Conservation (phyloP, 805 yeast species). For the Hanseniaspora thailandica region DNA sequence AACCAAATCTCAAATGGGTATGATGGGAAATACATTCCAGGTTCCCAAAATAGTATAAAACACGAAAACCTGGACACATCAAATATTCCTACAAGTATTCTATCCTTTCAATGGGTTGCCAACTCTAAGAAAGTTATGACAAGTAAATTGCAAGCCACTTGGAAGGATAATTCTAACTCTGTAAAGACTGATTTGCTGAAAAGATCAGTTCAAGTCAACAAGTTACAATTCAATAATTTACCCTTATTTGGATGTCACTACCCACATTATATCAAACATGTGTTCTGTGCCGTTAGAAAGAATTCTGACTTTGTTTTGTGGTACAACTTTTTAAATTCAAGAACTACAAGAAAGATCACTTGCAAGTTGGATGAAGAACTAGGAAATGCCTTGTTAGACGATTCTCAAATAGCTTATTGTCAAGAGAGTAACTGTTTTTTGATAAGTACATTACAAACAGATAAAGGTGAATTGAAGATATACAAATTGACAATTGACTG, state of each 20-base stretch:
- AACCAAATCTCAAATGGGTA: slow-evolving; percentile 18
- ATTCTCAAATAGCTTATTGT: slow-evolving; percentile 27
- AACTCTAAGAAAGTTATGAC: slow-evolving; percentile 30
- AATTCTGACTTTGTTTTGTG: slow-evolving; percentile 30
- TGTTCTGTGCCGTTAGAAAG: slow-evolving; percentile 27
- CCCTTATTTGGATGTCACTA: slow-evolving; percentile 29
- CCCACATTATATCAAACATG: slow-evolving; percentile 31
- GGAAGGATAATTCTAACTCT: neutral
- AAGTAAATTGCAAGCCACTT: slow-evolving; percentile 10
- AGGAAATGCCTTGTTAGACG: slow-evolving; percentile 25
- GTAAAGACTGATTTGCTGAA: neutral
- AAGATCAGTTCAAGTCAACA: slow-evolving; percentile 17
- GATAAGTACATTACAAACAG: slow-evolving; percentile 24
- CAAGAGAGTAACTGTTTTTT: slow-evolving; percentile 26
- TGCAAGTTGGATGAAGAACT: slow-evolving; percentile 23
- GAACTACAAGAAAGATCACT: slow-evolving; percentile 29
- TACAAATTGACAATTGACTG: slow-evolving; percentile 26
- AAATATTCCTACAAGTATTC: slow-evolving; percentile 29
- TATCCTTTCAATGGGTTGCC: slow-evolving; percentile 36
- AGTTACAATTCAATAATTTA: slow-evolving; percentile 27
- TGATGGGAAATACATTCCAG: slow-evolving; percentile 1
- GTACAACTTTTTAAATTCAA: slow-evolving; percentile 31
- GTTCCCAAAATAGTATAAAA: neutral
- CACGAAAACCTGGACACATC: slow-evolving; percentile 20
- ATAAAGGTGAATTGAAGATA: slow-evolving; percentile 22